phyloP scores from a whole-genome alignment of 805 yeast genomes.

The Ogataea saltuana region DNA sequence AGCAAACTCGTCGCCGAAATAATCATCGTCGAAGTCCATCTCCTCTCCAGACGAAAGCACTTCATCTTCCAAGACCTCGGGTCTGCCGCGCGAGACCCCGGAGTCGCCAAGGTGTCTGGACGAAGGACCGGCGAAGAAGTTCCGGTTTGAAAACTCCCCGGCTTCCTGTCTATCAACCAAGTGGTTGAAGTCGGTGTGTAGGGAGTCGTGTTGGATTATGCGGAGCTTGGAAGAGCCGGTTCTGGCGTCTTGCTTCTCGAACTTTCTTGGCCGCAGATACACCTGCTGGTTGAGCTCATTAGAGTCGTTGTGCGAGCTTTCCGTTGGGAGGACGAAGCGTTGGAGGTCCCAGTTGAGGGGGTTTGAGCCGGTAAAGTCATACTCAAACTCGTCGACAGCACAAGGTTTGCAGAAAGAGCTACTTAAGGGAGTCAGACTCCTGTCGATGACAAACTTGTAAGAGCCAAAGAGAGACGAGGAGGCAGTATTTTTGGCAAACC shows the following conservation, averaged over 20 bases:
- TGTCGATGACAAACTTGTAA: not conserved
- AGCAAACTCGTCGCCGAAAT: constrained; percentile 23
- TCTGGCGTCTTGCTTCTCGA: too few relatives aligned
- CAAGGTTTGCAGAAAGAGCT: constrained; percentile 21
- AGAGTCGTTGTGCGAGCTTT: not conserved
- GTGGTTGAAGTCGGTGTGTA: not conserved
- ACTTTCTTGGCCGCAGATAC: too few relatives aligned
- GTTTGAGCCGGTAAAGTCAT: constrained; percentile 30
- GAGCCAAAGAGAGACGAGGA: constrained; percentile 1
- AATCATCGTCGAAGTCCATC: constrained; percentile 14
- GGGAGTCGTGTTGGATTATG: not conserved
- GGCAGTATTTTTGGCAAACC: not conserved
- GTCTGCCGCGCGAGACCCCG: not conserved
- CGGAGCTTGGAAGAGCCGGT: not conserved
- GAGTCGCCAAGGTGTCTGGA: not conserved
- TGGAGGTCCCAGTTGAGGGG: constrained; percentile 35
- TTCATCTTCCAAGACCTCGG: constrained; percentile 9
- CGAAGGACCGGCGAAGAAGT: not conserved
- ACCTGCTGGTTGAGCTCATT: not conserved
- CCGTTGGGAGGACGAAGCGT: constrained; percentile 14
- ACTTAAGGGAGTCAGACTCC: constrained; percentile 2
- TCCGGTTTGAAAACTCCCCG: not conserved
- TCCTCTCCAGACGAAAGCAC: constrained; percentile 15
- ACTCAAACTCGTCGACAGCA: constrained; percentile 36
- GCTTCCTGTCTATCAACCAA: not conserved